phyloP scores from a whole-genome alignment of 108 stramenopile species.

The Nitzschia sp. region DNA sequence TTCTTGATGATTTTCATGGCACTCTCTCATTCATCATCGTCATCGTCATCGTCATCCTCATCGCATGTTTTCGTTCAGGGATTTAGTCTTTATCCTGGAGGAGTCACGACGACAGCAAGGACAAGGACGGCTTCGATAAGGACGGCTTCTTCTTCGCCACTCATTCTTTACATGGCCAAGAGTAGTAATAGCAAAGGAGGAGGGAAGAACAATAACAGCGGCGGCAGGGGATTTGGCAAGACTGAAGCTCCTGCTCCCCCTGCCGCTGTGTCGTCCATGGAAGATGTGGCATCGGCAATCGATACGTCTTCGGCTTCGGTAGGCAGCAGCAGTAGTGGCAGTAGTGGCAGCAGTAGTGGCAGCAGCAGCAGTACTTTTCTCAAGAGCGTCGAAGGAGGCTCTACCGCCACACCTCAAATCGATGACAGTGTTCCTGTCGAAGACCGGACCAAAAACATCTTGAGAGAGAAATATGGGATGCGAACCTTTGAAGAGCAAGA shows the following conservation, averaged over 20 bases:
- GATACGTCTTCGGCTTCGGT: not conserved
- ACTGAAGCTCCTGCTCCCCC: not conserved
- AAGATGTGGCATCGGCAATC: constrained; percentile 2
- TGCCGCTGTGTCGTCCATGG: not conserved
- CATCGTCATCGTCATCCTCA: too few species aligned
- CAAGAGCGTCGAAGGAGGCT: constrained; percentile 43
- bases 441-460: constrained; percentile 57
- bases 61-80: too few species aligned
- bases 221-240: not conserved
- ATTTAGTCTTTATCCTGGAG: not conserved
- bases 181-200: not conserved
- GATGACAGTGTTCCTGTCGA: constrained; percentile 41
- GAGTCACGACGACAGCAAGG: not conserved
- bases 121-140: too few species aligned
- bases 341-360: too few species aligned
- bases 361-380: constrained; percentile 1
- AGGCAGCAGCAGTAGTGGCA: not conserved
- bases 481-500: constrained; percentile 76
- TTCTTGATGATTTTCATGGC: too few species aligned
- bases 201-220: not conserved
- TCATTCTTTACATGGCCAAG: not conserved
- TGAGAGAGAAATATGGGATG: constrained; percentile 73
- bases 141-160: too few species aligned
- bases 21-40: too few species aligned
- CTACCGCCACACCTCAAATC: constrained; percentile 29